Base-by-base conservation (phyloP, 768 basidiomycete genomes). In the Suillus paluster region DNA sequence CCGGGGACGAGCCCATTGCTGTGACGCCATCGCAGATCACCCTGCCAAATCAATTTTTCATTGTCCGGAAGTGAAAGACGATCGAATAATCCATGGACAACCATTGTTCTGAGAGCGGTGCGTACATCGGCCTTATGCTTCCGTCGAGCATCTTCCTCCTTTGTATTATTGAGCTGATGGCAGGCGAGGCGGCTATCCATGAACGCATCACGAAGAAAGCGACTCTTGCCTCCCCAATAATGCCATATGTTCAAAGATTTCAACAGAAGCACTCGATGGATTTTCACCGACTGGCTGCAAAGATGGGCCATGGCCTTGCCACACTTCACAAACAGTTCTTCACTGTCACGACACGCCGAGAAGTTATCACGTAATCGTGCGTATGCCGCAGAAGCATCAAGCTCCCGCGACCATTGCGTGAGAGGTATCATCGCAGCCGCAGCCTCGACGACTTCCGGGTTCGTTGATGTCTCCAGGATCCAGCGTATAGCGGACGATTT, bases 391-490 rank as follows among this genome's bases (percentile, higher is more conserved):
- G 49, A 50, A 30, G 27, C n/a, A 34, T 52, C 50, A 21, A 34
- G 12, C 6, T 34, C 2, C 2, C 5, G 33, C n/a, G 50, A 7
- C 30, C 33, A 52, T n/a, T 52, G 50, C 6, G n/a, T 12, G 3
- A 52, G 33, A 34, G 30, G 50, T 14, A 52, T 5, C 30, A 52
- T 52, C 2, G 27, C 30, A 34, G 50, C 50, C 1, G 33, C 50
- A 34, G 30, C 30, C 33, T 34, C 50, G 1, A 21, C n/a, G 2
- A 34, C 38, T 44, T 57, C 64, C 5, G 57, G 64, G 63, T 70
- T 58, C 5, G 57, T 68, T 8, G 69, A 68, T 2, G 58, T 70
- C 44, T 66, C 64, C 9, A 70, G 57, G 8, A 70, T 30, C 69
- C 69, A 70, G 36, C 44, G 36, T 4, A 70, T 57, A 2, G 49